Conservation (phyloP, 2,329 filamentous ascomycete species). For the Atkinsonella hypoxylon region DNA sequence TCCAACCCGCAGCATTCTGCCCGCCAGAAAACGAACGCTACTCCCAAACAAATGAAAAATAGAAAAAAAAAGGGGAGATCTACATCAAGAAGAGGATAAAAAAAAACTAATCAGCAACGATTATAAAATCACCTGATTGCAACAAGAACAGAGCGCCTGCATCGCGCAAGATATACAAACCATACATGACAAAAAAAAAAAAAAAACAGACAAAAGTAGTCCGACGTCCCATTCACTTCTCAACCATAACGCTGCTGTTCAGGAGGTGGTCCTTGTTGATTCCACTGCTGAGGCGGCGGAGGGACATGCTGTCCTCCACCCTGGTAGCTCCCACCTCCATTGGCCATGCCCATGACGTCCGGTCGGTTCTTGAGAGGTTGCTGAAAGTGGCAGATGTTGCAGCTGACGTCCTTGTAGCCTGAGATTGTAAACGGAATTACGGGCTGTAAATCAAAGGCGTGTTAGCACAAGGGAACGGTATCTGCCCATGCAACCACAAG, state of each 20-base stretch:
- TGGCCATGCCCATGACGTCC: constrained; percentile 42
- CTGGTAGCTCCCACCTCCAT: constrained; percentile 21
- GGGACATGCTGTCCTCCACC: constrained; percentile 19
- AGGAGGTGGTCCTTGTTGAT: not conserved
- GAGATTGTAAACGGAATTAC: constrained; percentile 58
- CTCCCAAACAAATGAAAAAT: too few relatives aligned
- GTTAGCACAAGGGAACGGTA: too few relatives aligned
- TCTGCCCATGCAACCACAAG: too few relatives aligned
- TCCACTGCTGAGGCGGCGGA: constrained; percentile 15
- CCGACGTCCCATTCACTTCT: not conserved
- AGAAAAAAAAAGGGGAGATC: not conserved
- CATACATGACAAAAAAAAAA: too few relatives aligned
- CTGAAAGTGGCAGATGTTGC: constrained; percentile 65
- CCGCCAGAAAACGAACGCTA: too few relatives aligned
- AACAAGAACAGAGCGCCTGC: too few relatives aligned
- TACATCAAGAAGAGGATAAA: not conserved
- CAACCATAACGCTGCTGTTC: not conserved
- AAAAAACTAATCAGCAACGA: too few relatives aligned
- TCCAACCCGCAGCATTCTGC: too few relatives aligned
- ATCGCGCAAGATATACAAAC: too few relatives aligned
- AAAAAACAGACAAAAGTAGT: not conserved
- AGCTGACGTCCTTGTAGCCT: constrained; percentile 57
- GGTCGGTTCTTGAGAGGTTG: constrained; percentile 50
- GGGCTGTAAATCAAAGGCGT: constrained; percentile 36
- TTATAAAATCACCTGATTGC: too few relatives aligned